A percentile compares a stretch with the other conserved stretches of the same genome.
These are phyloP conservation scores for Eucalyptus cladocalyx DNA, from an alignment of 345 rosid species.

Conservation along the genomic window DNA sequence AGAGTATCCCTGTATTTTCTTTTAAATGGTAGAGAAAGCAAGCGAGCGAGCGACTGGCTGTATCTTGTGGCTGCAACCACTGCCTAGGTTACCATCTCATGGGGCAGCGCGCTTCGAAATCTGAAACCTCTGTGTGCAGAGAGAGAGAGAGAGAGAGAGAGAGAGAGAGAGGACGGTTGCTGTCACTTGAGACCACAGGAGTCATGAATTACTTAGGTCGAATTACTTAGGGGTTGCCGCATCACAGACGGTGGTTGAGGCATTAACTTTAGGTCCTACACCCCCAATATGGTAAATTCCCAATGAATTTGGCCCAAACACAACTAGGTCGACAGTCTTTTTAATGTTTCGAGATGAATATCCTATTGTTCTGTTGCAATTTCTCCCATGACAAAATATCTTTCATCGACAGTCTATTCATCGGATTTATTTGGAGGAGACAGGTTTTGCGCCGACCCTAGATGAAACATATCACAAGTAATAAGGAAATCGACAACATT, in stretches of 20 bases:
- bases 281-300: background rate
- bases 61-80: background rate
- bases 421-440: background rate
- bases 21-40: background rate
- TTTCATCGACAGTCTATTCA: fast-evolving
- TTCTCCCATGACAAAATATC: background rate
- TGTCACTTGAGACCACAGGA: background rate
- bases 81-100: background rate
- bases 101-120: background rate
- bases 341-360: background rate
- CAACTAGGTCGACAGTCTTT: background rate
- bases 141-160: no score
- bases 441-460: fast-evolving
- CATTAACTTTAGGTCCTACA: background rate
- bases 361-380: fast-evolving
- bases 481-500: no score
- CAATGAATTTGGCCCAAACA: background rate
- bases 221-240: background rate
- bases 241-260: background rate
- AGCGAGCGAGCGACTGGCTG: background rate
- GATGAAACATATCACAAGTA: no score
- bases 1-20: background rate
- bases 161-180: no score
- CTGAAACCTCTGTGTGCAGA: no score
- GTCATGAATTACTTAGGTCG: background rate